phyloP scores from a whole-genome alignment of 805 yeast species.

The Lachancea mirantina region DNA sequence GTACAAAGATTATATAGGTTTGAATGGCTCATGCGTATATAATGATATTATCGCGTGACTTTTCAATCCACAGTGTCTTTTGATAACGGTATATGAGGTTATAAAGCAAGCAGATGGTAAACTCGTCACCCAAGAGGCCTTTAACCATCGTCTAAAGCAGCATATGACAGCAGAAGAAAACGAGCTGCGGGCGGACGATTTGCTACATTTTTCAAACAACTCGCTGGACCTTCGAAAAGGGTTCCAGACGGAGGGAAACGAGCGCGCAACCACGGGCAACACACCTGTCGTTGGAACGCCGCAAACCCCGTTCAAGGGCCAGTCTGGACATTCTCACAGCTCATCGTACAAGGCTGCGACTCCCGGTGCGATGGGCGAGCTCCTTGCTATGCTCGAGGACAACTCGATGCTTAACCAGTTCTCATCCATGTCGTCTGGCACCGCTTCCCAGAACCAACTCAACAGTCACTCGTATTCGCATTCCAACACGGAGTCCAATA shows the following conservation, averaged over 20 bases:
- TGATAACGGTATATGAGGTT: too few species aligned
- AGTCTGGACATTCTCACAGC: neutral
- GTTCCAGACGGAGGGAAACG: neutral
- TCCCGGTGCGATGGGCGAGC: conserved; percentile 25
- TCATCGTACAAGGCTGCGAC: conserved; percentile 6
- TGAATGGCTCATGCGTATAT: too few species aligned
- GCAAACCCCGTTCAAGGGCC: neutral
- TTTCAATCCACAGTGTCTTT: too few species aligned
- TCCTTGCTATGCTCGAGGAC: conserved; percentile 23
- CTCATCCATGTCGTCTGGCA: conserved; percentile 1
- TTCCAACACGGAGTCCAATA: conserved; percentile 3
- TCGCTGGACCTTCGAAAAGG: conserved; percentile 10
- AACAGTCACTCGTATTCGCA: conserved; percentile 6
- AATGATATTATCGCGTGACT: too few species aligned
- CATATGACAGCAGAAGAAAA: conserved; percentile 2
- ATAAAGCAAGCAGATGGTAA: too few species aligned
- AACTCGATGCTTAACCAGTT: conserved; percentile 8
- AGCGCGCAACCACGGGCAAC: neutral
- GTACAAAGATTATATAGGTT: too few species aligned
- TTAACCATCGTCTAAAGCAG: too few species aligned
- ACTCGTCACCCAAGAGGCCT: too few species aligned
- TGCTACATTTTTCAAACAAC: conserved; percentile 4
- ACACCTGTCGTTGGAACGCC: conserved; percentile 1
- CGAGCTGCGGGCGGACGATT: too few species aligned
- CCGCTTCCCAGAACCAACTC: conserved; percentile 7